Base-by-base conservation (phyloP, 1,139 yeast genomes). In the Zygoascus meyerae region DNA sequence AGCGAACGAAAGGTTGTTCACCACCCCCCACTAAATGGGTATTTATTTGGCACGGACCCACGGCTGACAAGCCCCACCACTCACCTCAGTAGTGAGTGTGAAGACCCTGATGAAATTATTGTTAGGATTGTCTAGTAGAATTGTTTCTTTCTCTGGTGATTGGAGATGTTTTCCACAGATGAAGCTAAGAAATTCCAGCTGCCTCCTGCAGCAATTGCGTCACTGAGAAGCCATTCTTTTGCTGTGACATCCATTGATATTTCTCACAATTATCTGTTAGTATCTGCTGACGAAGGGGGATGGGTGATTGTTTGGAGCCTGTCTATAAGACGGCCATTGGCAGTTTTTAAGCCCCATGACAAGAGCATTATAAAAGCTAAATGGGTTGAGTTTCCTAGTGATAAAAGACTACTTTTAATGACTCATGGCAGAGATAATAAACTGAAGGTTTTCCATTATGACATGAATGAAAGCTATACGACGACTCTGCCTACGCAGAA, bases 381-480 rank as follows among this genome's bases (percentile, higher is more conserved):
- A 33, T 65, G 65, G 63, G 44, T 61, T 37, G 29, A 34, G 3
- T 43, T 30, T 9, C 45, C 34, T 2, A 21, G 31, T 12, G 42
- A 42, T 16, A 26, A 28, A 18, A 16, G 45, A 11, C 3, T 7
- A 17, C 28, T 42, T 14, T 28, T 69, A n/a, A 49, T 69, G 29
- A 66, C 72, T 15, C 73, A 69, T 48, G 70, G 65, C 7, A 50
- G 73, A 5, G 73, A 69, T 52, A 66, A 67, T 50, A 62, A 60
- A 49, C 51, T 69, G 38, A 50, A 59, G 21, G 49, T 65, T 2
- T 56, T 51, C 43, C 52, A 53, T 37, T 17, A 63, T 51, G 52
- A 53, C 16, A 47, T 54, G 33, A 45, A 47, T 16, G 40, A 39
- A 5, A 32, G 42, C 11, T 57, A 51, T 10, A 35, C 32, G 7